phyloP scores from a whole-genome alignment of 257 asterid species.

The Mitragyna speciosa region DNA sequence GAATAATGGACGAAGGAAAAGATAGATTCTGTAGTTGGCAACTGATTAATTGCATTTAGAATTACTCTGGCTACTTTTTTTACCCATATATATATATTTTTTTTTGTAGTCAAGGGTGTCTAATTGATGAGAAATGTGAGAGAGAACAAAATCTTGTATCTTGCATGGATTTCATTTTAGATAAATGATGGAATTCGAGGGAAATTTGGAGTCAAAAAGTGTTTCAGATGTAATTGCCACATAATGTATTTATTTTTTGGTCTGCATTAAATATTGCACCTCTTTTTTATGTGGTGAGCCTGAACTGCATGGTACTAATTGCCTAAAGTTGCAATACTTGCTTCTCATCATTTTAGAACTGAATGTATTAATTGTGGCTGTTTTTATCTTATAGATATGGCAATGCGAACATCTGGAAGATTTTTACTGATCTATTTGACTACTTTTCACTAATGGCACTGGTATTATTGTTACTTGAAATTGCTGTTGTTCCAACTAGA shows the following conservation, averaged over 20 bases:
- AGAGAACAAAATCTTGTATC: too few species aligned
- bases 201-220: too few species aligned
- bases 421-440: too few species aligned
- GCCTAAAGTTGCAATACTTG: background rate
- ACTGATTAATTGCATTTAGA: background rate
- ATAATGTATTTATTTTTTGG: background rate
- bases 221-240: background rate
- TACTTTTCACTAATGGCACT: too few species aligned
- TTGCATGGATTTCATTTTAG: too few species aligned
- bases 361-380: slow-evolving; percentile 13
- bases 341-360: background rate
- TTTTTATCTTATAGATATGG: slow-evolving; percentile 60
- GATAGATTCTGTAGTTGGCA: background rate
- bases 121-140: too few species aligned
- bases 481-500: too few species aligned
- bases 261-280: background rate
- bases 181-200: too few species aligned
- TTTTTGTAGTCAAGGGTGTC: too few species aligned
- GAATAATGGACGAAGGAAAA: background rate
- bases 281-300: too few species aligned
- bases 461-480: too few species aligned
- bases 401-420: slow-evolving; percentile 80
- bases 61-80: background rate
- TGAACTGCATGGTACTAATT: background rate
- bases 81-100: too few species aligned